Evolutionary conservation across 1,284 basidiomycete genomes (phyloP), one percentile per base, ranked within the genome.

Genomic region (Boletellus deceptivus): DNA sequence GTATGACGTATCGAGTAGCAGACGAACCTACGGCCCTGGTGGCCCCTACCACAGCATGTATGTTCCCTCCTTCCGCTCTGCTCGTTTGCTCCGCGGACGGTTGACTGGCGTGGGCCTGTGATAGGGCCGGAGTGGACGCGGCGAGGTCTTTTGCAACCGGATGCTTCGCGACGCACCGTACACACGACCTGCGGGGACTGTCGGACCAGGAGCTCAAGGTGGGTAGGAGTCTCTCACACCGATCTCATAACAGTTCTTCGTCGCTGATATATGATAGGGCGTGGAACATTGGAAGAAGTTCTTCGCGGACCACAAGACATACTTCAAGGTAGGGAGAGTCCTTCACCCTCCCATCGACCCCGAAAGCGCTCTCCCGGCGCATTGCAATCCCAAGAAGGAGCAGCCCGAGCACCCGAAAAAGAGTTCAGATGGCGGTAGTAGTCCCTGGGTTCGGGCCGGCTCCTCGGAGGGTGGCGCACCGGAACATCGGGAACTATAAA

Each of bases 71-170:
- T 31, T 16, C 17, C 37, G 38, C 49, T n/a, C n/a, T 17, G 11
- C 29, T 25, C 29, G 29, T 31, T 51, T 47, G 13, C 49, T 53
- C 62, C 54, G 56, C 61, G 56, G 60, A 43, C 44, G 43, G 39
- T 44, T 57, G 55, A 67, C 52, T 46, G 39, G 50, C 29, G 29
- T 52, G 47, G 56, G 35, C 25, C 51, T 56, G 57, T 58, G 40
- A 31, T 63, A 93, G 92, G 75, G 85, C 91, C 49, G 94, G 94
- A 9, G 72, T 79, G 49, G 94, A 98, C 68, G 93, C 91, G 13
- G 89, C 91, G 27, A 76, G 94, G 59, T 89, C 93, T 0, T 98
- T 91, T 70, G 90, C 83, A 31, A 98, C 95, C 1, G 93, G 93
- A 6, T 98, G 94, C 70, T 97, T 98, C 75, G 77, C 85, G 62